phyloP scores from a whole-genome alignment of 768 basidiomycete species.

The Termitomyces eurrhizus region DNA sequence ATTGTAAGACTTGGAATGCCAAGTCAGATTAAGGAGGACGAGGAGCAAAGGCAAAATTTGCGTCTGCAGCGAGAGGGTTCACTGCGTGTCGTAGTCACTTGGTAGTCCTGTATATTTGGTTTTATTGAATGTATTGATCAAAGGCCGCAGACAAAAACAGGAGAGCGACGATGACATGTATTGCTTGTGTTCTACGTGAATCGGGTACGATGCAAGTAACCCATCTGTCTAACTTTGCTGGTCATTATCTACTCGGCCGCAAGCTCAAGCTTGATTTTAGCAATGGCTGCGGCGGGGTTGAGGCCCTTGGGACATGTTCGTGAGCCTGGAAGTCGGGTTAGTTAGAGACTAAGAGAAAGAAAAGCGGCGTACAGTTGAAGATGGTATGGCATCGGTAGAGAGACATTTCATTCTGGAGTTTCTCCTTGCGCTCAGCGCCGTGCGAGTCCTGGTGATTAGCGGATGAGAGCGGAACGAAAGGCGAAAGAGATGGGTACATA shows the following conservation, averaged over 20 bases:
- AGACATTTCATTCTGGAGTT: constrained; percentile 93
- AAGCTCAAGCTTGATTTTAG: constrained; percentile 90
- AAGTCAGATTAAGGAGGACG: neutral
- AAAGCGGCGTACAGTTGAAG: constrained; percentile 74
- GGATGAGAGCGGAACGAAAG: neutral
- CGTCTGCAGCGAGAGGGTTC: neutral
- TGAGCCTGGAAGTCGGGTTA: constrained; percentile 45
- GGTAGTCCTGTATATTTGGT: neutral
- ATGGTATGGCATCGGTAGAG: constrained; percentile 98
- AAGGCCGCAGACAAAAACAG: neutral
- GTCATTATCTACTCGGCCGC: constrained; percentile 53
- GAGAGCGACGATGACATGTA: neutral
- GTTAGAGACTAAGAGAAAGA: neutral
- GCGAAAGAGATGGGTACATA: constrained; percentile 32
- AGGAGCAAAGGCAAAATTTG: neutral
- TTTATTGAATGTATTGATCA: neutral
- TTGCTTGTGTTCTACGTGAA: neutral
- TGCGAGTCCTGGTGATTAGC: constrained; percentile 58
- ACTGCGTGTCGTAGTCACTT: neutral
- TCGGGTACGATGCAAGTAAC: neutral
- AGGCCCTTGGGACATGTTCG: constrained; percentile 98
- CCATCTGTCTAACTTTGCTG: neutral
- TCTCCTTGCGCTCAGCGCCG: constrained; percentile 79
- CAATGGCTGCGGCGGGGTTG: constrained; percentile 89
- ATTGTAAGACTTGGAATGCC: neutral